These are phyloP conservation scores for Ceratocystis ficicola DNA, from an alignment of 2,329 filamentous ascomycete species.

Conservation along the genomic window DNA sequence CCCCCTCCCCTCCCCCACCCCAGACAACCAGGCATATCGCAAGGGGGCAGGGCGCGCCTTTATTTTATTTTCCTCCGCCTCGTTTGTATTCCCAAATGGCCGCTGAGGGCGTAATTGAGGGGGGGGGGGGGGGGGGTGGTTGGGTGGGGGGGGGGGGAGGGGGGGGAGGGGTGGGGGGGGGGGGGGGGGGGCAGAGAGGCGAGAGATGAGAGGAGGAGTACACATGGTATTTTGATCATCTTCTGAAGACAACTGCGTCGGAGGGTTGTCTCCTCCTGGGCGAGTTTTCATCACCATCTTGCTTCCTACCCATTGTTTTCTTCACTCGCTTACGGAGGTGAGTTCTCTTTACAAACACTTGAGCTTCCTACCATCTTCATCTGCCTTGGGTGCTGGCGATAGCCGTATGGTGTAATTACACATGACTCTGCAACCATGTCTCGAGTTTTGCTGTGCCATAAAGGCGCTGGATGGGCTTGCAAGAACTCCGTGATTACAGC, in stretches of 20 bases:
- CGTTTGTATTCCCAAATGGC: neutral
- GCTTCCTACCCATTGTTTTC: constrained; percentile 10
- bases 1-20: too few species aligned
- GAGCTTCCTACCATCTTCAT: neutral
- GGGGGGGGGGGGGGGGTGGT: neutral
- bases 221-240: neutral
- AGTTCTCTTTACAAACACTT: neutral
- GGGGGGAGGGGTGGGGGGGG: too few species aligned
- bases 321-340: constrained; percentile 5
- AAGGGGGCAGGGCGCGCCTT: neutral
- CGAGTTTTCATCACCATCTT: neutral
- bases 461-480: neutral
- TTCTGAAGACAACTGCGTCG: neutral
- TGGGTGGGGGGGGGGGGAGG: too few species aligned
- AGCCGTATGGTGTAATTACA: neutral
- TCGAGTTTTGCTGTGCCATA: neutral
- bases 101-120: neutral
- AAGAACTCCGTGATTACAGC: neutral
- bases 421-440: neutral
- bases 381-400: neutral
- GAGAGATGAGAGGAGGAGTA: too few species aligned
- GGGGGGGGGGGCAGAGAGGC: neutral
- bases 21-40: too few species aligned
- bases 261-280: constrained; percentile 3
- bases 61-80: neutral